Evolutionary conservation across 495 filamentous ascomycete genomes (phyloP), one percentile per base, ranked within the genome.

Genomic region (Apiosordaria backusii): DNA sequence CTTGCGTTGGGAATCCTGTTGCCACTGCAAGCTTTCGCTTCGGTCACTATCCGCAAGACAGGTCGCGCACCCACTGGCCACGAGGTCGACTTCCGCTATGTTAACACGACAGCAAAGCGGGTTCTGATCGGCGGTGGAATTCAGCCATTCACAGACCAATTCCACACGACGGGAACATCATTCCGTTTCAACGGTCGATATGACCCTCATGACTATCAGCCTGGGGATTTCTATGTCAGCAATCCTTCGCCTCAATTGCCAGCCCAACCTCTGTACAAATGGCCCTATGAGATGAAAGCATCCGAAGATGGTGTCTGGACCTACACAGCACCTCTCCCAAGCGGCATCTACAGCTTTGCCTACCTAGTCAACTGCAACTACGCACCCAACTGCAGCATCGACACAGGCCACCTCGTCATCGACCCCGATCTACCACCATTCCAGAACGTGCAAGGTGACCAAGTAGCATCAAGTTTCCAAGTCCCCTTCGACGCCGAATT

Each of bases 401-500:
- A 69, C 21, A 73, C 74, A 1, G 74, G 74, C 62, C 70, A 76
- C 60, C 70, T 75, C 18, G 74, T 76, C 60, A 68, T 71, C 65
- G 74, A 76, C 58, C 74, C 74, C 2, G 74, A 76, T 25, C 55
- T 73, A 26, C 72, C 67, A 15, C 74, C 74, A 18, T 76, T 76
- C 50, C 54, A 68, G 50, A 76, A 76, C 29, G 74, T 76, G 15
- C 57, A 57, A 3, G 74, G 74, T 2, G 74, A 76, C 29, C 72
- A 74, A 27, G 70, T 76, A 9, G 62, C 72, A 21, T 76, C 74
- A n/a, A 76, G 66, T 66, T 76, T 76, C 70, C 74, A 76, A 40
- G 74, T 76, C n/a, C 74, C 74, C 50, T 76, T 69, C 55, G 66
- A 75, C 54, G 62, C 50, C 10, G 27, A 50, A n/a, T 76, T 76